phyloP scores from a whole-genome alignment of 768 basidiomycete species.

The Leccinum disarticulatum region DNA sequence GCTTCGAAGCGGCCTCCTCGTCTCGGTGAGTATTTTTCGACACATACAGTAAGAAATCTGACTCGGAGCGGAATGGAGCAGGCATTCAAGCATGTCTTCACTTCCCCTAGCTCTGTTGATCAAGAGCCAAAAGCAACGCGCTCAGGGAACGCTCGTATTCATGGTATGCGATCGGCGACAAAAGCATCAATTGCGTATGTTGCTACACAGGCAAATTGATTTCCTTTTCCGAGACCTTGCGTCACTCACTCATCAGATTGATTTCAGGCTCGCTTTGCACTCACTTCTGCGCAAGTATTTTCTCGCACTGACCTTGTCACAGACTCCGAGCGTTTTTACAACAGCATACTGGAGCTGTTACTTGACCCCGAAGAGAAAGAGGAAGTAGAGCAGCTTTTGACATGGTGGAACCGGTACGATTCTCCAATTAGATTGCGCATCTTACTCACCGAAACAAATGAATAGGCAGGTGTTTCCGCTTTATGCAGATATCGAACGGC shows the following conservation, averaged over 20 bases:
- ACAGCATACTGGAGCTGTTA: neutral
- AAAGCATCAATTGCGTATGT: neutral
- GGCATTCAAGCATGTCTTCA: neutral
- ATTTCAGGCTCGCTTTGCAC: too few species aligned
- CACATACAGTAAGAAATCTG: neutral
- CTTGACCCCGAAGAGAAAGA: neutral
- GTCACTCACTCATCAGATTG: too few species aligned
- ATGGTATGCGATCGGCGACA: neutral
- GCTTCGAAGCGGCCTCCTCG: neutral
- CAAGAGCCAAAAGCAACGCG: neutral
- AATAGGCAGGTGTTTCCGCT: neutral
- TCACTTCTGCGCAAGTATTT: neutral
- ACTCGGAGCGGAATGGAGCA: neutral
- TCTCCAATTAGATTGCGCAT: neutral
- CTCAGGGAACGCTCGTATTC: neutral
- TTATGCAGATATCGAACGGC: neutral
- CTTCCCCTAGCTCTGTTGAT: neutral
- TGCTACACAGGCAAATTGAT: too few species aligned
- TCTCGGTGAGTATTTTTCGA: neutral
- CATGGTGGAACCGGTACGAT: neutral
- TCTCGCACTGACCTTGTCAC: neutral
- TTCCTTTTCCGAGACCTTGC: too few species aligned
- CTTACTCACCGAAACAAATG: neutral
- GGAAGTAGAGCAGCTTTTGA: neutral
- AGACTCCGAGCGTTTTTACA: slow-evolving; percentile 2